A percentile compares a stretch with the other conserved stretches of the same genome.
These are phyloP conservation scores for Mimosa pudica DNA, from an alignment of 306 rosid species.

Conservation along the genomic window DNA sequence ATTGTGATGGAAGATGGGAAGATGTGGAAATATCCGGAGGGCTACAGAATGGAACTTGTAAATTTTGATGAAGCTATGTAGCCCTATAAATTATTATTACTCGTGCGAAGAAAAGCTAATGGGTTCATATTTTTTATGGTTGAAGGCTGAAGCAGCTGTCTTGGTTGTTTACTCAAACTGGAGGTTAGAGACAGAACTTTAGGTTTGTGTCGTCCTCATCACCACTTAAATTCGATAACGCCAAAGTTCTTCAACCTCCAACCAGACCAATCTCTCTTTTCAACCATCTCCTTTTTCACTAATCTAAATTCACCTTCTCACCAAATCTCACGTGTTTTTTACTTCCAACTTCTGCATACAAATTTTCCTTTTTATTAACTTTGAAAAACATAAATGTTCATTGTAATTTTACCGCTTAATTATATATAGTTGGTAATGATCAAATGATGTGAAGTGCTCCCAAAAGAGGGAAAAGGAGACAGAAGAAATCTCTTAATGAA, in stretches of 20 bases:
- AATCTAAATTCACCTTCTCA: too few relatives aligned
- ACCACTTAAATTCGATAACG: constrained; percentile 33
- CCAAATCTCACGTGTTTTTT: background rate
- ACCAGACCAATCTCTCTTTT: constrained; percentile 8
- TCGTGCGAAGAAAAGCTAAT: background rate
- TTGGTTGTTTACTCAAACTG: background rate
- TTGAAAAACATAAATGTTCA: too few relatives aligned
- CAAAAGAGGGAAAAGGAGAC: too few relatives aligned
- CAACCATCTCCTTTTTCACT: background rate
- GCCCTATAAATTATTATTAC: background rate
- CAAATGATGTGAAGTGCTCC: too few relatives aligned
- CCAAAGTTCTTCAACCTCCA: constrained; percentile 28
- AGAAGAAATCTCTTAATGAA: too few relatives aligned
- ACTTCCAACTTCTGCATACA: too few relatives aligned
- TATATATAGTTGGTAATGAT: too few relatives aligned
- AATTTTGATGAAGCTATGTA: background rate
- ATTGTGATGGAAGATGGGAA: background rate
- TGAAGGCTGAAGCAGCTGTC: background rate
- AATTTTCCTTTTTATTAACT: too few relatives aligned
- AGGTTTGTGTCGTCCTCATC: constrained; percentile 15
- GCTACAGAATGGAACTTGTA: constrained; percentile 3
- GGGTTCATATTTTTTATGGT: background rate
- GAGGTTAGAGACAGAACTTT: background rate
- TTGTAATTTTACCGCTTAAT: too few relatives aligned
- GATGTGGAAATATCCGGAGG: constrained; percentile 15